These are phyloP conservation scores for Pachysandra terminalis DNA, from an alignment of 164 flowering plant genomes.

Conservation along the genomic window DNA sequence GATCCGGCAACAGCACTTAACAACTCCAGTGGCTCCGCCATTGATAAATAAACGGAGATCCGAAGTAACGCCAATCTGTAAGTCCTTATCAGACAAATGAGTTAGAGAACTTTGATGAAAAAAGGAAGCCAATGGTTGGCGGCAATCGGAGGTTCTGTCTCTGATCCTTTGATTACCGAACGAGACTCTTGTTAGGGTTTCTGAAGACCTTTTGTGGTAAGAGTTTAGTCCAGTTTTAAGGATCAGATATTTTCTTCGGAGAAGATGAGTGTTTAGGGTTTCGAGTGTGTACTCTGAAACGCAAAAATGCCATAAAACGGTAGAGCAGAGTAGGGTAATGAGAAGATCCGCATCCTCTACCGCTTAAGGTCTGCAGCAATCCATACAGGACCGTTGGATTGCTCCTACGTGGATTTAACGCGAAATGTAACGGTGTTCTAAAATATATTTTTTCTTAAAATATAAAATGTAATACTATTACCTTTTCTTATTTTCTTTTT, in stretches of 20 bases:
- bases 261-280: not conserved
- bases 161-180: not conserved
- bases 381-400: too few species aligned
- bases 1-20: conserved; percentile 37
- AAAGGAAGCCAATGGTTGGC: too few species aligned
- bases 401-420: too few species aligned
- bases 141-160: not conserved
- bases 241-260: not conserved
- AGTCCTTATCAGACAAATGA: not conserved
- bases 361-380: too few species aligned
- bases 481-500: too few species aligned
- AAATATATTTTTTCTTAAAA: too few species aligned
- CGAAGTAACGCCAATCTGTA: not conserved
- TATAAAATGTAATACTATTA: too few species aligned
- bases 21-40: conserved; percentile 39
- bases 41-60: conserved; percentile 5
- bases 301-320: not conserved
- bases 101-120: not conserved
- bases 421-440: too few species aligned
- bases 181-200: not conserved
- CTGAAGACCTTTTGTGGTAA: not conserved
- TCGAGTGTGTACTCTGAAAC: too few species aligned
- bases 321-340: not conserved
- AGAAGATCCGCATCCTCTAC: too few species aligned
- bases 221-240: not conserved